phyloP scores from a whole-genome alignment of 805 yeast genomes.

The Spencermartinsiella europaea region DNA sequence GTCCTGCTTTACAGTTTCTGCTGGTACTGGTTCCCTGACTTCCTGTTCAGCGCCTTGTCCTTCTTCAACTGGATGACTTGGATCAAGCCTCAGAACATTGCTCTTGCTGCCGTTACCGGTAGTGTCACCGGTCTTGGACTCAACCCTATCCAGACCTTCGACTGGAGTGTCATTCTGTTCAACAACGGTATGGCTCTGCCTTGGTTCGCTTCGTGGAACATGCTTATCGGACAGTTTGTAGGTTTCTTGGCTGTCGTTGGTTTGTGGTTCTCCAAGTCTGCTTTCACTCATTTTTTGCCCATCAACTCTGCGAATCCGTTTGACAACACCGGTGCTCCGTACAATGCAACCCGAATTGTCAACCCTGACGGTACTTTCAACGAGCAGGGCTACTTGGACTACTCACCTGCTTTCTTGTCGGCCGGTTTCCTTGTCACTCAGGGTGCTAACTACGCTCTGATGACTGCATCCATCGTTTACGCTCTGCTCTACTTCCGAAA shows the following conservation, averaged over 20 bases:
- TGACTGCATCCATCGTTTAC: conserved; percentile 51
- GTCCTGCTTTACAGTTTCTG: conserved; percentile 40
- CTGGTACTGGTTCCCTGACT: conserved; percentile 68
- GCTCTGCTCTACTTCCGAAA: conserved; percentile 19
- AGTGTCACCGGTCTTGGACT: conserved; percentile 45
- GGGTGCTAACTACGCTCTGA: conserved; percentile 52
- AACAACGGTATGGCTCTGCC: conserved; percentile 40
- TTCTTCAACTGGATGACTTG: conserved; percentile 61
- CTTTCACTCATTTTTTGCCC: conserved; percentile 60
- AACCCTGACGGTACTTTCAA: conserved; percentile 6
- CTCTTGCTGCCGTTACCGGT: conserved; percentile 44
- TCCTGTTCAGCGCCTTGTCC: conserved; percentile 53
- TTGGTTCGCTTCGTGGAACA: conserved; percentile 34
- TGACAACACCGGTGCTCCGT: conserved; percentile 47
- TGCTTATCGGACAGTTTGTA: conserved; percentile 40
- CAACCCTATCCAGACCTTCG: conserved; percentile 46
- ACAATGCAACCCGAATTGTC: conserved; percentile 44
- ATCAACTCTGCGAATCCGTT: conserved; percentile 48
- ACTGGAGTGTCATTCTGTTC: conserved; percentile 49
- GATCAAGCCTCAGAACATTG: conserved; percentile 48
- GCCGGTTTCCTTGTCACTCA: conserved; percentile 32
- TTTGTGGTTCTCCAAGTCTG: conserved; percentile 48
- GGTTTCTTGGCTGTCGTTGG: conserved; percentile 45
- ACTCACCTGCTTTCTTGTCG: conserved; percentile 14
- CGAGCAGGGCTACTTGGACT: conserved; percentile 7